These are phyloP conservation scores for Protostelium mycophagum DNA, from an alignment of 78 protist species.

Conservation along the genomic window DNA sequence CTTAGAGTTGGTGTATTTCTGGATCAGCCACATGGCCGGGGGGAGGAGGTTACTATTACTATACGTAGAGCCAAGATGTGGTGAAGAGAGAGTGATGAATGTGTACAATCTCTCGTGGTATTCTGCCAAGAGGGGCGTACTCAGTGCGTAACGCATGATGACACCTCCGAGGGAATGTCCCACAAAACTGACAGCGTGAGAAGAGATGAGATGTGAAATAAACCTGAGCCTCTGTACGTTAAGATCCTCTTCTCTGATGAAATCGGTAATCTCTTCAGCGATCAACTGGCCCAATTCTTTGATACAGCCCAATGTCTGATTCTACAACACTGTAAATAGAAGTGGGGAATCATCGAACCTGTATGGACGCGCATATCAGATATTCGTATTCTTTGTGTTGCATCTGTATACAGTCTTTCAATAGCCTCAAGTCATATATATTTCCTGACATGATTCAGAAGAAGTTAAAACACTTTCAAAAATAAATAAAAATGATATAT, in stretches of 20 bases:
- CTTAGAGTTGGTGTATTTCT: conserved; percentile 33
- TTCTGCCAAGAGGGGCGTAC: conserved; percentile 3
- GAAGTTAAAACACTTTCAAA: no score
- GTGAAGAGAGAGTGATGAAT: conserved; percentile 45
- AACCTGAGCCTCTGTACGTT: neutral
- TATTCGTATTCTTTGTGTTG: conserved; percentile 31
- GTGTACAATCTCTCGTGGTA: conserved; percentile 27
- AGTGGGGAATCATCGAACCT: neutral
- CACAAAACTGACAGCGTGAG: conserved; percentile 18
- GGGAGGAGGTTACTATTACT: conserved; percentile 18
- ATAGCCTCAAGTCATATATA: conserved; percentile 41
- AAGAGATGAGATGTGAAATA: neutral
- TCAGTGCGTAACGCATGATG: conserved; percentile 61
- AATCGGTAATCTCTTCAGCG: conserved; percentile 33
- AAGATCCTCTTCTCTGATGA: conserved; percentile 13
- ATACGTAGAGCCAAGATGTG: conserved; percentile 48
- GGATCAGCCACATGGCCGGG: conserved; percentile 64
- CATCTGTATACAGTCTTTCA: conserved; percentile 32
- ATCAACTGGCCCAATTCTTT: conserved; percentile 47
- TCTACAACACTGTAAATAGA: neutral
- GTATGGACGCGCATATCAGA: conserved; percentile 38
- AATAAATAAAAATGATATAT: no score
- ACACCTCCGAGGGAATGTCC: conserved; percentile 73
- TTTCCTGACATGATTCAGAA: no score
- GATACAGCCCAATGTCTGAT: conserved; percentile 49